phyloP scores from a whole-genome alignment of 2,329 filamentous ascomycete genomes.

The Waltergamsia citrina region DNA sequence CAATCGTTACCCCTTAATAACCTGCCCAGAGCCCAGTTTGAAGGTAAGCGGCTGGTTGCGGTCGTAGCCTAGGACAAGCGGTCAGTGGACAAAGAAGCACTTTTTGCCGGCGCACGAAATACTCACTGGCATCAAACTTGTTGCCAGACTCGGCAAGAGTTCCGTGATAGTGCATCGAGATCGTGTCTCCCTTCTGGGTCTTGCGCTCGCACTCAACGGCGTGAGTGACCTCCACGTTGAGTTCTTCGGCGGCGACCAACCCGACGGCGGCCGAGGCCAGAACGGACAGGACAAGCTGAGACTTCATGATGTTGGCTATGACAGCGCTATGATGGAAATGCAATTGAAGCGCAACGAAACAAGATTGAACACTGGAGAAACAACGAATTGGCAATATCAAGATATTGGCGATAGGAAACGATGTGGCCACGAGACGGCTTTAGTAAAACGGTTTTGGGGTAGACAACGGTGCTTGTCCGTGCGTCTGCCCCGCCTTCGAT shows the following conservation, averaged over 20 bases:
- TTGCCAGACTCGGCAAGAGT: constrained; percentile 64
- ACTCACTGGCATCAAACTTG: constrained; percentile 68
- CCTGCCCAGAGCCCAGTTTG: constrained; percentile 67
- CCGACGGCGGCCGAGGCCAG: constrained; percentile 41
- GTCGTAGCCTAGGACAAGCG: constrained; percentile 48
- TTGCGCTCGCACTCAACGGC: constrained; percentile 73
- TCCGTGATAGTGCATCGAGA: constrained; percentile 83
- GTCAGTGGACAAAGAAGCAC: background rate
- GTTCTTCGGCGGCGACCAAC: constrained; percentile 47
- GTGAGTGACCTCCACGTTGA: constrained; percentile 70
- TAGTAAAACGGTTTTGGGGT: background rate
- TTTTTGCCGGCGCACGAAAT: background rate
- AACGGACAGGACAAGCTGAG: constrained; percentile 36
- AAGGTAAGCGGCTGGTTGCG: constrained; percentile 70
- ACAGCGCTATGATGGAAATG: too few relatives aligned
- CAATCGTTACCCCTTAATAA: constrained; percentile 95
- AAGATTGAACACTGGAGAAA: too few relatives aligned
- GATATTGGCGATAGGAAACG: background rate
- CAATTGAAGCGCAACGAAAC: too few relatives aligned
- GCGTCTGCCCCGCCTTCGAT: too few relatives aligned
- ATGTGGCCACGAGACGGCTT: too few relatives aligned
- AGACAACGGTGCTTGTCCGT: too few relatives aligned
- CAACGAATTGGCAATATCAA: too few relatives aligned
- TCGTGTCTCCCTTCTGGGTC: constrained; percentile 64
- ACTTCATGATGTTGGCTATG: too few relatives aligned